Percentiles rank a stretch among this genome's conserved stretches.
Evolutionary conservation across 176 grass and related monocot species (phyloP).

Genomic region (Zizania latifolia): DNA sequence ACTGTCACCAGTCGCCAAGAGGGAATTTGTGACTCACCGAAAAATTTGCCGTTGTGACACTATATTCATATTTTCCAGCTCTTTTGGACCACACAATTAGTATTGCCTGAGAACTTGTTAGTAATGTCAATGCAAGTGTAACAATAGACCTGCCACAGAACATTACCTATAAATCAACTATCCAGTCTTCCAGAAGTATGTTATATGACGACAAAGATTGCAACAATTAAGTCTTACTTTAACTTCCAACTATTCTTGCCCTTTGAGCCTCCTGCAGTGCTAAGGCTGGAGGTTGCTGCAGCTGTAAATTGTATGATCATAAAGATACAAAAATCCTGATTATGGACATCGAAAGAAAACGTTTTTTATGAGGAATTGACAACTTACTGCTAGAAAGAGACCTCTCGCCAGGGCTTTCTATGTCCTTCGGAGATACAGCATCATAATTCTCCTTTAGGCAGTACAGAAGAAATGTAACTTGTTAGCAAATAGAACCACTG

Average conservation of each 20-base stretch:
- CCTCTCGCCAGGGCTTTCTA: constrained; percentile 53
- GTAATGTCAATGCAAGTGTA: constrained; percentile 71
- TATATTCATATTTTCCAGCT: constrained; percentile 87
- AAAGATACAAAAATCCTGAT: not conserved
- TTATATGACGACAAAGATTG: not conserved
- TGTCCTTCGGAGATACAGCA: constrained; percentile 45
- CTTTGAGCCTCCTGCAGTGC: constrained; percentile 22
- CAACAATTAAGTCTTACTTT: constrained; percentile 49
- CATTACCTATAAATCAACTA: constrained; percentile 11
- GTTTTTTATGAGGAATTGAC: constrained; percentile 17
- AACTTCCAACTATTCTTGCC: constrained; percentile 80
- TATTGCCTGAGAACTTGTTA: constrained; percentile 98
- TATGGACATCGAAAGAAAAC: not conserved
- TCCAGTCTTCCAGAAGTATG: constrained; percentile 3
- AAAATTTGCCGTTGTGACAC: constrained; percentile 97
- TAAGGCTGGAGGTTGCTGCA: constrained; percentile 21
- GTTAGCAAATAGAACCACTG: not conserved
- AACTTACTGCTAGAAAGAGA: constrained; percentile 59
- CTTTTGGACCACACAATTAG: constrained; percentile 89
- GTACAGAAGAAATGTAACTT: not conserved
- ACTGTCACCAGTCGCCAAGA: not conserved
- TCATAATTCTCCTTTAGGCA: constrained; percentile 43
- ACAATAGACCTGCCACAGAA: constrained; percentile 54
- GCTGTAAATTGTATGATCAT: constrained; percentile 13
- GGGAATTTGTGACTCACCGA: constrained; percentile 44